Evolutionary conservation across 2,329 filamentous ascomycete species (phyloP), one percentile per base, ranked within the genome.

Genomic region (Clarireedia hainanense): DNA sequence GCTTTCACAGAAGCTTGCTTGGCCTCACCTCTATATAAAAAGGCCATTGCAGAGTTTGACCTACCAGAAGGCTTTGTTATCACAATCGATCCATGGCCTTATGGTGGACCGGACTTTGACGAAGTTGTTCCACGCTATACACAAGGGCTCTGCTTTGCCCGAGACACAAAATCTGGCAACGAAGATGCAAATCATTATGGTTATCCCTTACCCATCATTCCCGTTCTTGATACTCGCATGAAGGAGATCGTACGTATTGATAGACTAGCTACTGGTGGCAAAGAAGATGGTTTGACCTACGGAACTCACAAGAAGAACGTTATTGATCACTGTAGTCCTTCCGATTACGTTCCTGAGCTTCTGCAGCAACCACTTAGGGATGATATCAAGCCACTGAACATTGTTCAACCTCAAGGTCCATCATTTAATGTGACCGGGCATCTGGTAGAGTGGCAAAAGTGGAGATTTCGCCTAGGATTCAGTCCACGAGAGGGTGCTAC

Each of bases 401-500:
- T 86, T n/a, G 69, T 78, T 6, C 83, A 86, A 60, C 82, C 83
- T 0, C 80, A 85, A 48, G 83, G 83, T 0, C 77, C 81, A 1
- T 83, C 79, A 0, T 86, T 85, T 69, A 75, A 71, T 20, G 71
- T 69, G 60, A 64, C 73, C 64, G 61, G 74, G 63, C 68, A 46
- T 46, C 23, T 46, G 20, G n/a, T 46, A 46, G 42, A 46, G 60
- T 79, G 77, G 77, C 76, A 80, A 64, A 78, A 82, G 62, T 84
- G 80, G 81, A 73, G 77, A n/a, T 84, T 86, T 69, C 71, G 82
- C 42, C 76, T 86, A 5, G 77, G 76, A 6, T 85, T 82, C 69
- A 84, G 81, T 67, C 74, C 75, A 48, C 71, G 82, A 5, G 83
- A 85, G 67, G 81, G 82, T 20, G 77, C 78, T 5, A 80, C 80